Evolutionary conservation across 495 filamentous ascomycete genomes (phyloP).

Genomic region (Tetracladium marchalianum): DNA sequence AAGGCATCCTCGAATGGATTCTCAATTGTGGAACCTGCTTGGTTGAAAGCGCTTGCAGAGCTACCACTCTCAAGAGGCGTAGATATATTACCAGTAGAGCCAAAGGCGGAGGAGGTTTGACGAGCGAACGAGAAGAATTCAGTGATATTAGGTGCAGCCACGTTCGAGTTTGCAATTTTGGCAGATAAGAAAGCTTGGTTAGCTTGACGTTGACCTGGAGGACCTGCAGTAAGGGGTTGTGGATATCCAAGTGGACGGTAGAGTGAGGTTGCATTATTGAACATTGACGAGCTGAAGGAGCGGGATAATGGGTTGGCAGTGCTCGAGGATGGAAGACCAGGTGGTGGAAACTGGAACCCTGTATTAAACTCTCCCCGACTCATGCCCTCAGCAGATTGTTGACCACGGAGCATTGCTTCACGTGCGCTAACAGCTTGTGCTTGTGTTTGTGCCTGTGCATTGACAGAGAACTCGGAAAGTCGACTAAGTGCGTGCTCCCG

Average conservation of each 20-base stretch:
- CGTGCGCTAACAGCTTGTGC: background rate
- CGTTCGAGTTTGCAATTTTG: background rate
- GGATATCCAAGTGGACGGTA: conserved; percentile 11
- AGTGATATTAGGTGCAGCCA: background rate
- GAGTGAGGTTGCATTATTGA: background rate
- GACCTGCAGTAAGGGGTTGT: conserved; percentile 21
- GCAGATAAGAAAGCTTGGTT: background rate
- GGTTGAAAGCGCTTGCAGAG: background rate
- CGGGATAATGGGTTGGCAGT: conserved; percentile 9
- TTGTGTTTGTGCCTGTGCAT: background rate
- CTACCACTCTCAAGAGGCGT: background rate
- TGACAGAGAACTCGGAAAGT: conserved; percentile 10
- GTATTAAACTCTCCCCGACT: conserved; percentile 6
- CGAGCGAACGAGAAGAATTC: background rate
- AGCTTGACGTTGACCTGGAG: conserved; percentile 18
- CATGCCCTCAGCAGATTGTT: background rate
- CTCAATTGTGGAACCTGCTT: background rate
- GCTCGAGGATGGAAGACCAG: conserved; percentile 2
- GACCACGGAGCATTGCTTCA: background rate
- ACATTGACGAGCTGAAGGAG: background rate
- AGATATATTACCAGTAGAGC: background rate
- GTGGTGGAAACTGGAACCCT: conserved; percentile 15
- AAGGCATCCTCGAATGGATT: background rate
- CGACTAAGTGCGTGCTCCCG: conserved; percentile 7
- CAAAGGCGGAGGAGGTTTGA: background rate